A percentile compares a stretch with the other conserved stretches of the same genome.
Evolutionary conservation across 2,329 filamentous ascomycete genomes (phyloP).

Genomic region (Trichoderma sp.): DNA sequence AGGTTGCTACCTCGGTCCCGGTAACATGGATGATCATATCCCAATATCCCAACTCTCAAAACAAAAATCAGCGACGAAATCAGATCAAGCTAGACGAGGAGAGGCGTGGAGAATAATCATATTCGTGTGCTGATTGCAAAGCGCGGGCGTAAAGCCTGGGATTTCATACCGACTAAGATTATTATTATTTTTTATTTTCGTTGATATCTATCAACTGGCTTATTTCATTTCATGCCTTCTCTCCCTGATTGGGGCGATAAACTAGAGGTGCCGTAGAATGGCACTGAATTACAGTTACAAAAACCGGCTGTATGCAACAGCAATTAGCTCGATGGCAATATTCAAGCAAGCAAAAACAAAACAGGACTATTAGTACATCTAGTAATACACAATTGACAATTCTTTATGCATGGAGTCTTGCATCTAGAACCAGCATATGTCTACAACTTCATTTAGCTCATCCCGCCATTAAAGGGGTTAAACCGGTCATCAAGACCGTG

Average conservation of each 20-base stretch:
- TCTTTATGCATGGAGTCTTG: background rate
- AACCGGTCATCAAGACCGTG: constrained; percentile 30
- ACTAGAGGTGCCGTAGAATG: background rate
- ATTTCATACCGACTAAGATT: background rate
- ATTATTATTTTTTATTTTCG: background rate
- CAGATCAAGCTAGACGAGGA: background rate
- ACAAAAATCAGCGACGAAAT: too few species aligned
- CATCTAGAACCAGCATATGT: background rate
- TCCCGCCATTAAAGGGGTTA: constrained; percentile 25
- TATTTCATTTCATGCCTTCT: background rate
- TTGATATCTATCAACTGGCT: background rate
- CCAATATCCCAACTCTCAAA: too few species aligned
- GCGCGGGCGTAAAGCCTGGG: background rate
- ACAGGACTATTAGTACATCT: constrained; percentile 17
- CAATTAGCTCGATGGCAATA: background rate
- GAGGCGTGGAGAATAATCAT: background rate
- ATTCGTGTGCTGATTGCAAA: background rate
- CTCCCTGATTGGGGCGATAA: background rate
- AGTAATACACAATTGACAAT: background rate
- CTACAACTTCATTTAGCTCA: background rate
- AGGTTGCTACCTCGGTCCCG: too few species aligned
- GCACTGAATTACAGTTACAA: background rate
- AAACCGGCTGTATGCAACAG: background rate
- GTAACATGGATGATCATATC: too few species aligned
- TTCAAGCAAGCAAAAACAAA: background rate